Evolutionary conservation across 306 rosid genomes (phyloP), one percentile per base, ranked within the genome.

Genomic region (Cicer judaicum): DNA sequence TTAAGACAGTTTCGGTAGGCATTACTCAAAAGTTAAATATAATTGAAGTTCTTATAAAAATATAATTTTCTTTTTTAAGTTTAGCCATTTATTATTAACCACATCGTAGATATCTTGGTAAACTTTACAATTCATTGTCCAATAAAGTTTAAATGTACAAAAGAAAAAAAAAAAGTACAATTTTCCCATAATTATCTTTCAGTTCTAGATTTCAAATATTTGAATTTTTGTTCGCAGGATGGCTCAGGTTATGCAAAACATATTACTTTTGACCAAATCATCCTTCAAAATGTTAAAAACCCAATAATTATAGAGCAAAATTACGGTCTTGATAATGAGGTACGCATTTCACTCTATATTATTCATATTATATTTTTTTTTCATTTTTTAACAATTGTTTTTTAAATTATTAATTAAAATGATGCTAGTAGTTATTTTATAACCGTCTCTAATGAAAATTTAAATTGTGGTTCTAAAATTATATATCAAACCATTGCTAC

Each of bases 181-280:
- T 55, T 55, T 19, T 5, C 7, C n/a, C 42, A 34, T 34, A 12
- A 12, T 12, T 41, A 38, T 7, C 52, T 47, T 6, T 9, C 52
- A 10, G 6, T 15, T 1, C 5, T 16, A 15, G 21, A 7, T 50
- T 6, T 5, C 7, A 1, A 3, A 47, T 47, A 12, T 11, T 12
- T 2, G 9, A 53, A 41, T 6, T 41, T 41, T 10, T 2, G 1
- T 44, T 54, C 11, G 1, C 8, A 83, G 87, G 85, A 84, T 66
- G 87, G 87, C 68, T 36, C 72, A 7, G 87, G 90, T 21, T 79
- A 75, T 84, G 87, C 84, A 14, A 84, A 44, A 29, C 52, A 56
- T 4, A 86, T 86, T 24, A 47, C 43, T 3, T 86, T 61, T 29
- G 80, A 86, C 10, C 13, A 84, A 7, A 81, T 86, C 29, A 43